Evolutionary conservation across 768 basidiomycete genomes (phyloP), one percentile per base, ranked within the genome.

Genomic region (Suillus placidus): DNA sequence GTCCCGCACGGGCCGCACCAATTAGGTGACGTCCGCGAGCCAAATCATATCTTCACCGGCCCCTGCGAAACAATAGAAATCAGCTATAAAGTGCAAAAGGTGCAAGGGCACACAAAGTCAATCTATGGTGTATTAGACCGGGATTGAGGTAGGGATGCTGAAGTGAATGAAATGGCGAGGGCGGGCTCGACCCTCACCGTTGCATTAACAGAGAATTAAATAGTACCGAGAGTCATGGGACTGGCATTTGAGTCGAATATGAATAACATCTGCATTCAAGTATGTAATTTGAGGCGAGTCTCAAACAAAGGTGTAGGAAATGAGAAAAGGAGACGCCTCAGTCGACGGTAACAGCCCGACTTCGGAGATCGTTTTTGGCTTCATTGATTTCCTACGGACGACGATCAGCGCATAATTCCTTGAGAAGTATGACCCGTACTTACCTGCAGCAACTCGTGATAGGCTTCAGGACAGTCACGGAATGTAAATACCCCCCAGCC

Each of bases 381-480:
- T 78, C 77, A 35, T 78, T 80, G 42, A 92, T 88, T 80, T 92
- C 89, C 88, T 89, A 40, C 16, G 8, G 4, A 12, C 18, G 9
- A 45, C 2, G 12, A 14, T 43, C 23, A 49, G 8, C 20, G n/a
- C 20, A 35, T 5, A 9, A 6, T 1, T n/a, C n/a, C 32, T n/a
- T 14, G 16, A 3, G 30, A 62, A 4, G n/a, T 2, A 34, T 61
- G 49, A 60, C 26, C 10, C 14, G 13, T 55, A 80, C 85, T 77
- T 72, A 90, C 90, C 71, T 75, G 71, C 68, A 91, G 79, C 62
- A 93, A 75, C 74, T 91, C 89, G 14, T 84, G 80, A 69, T 93
- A 91, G 6, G 92, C 92, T 69, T 93, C 91, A 47, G 91, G 89
- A 73, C 91, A 91, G 69, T 94, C 92, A 70, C 85, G 79, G 70